Base-by-base conservation (phyloP, 2,329 filamentous ascomycete species). In the Botrytis pseudocinerea region DNA sequence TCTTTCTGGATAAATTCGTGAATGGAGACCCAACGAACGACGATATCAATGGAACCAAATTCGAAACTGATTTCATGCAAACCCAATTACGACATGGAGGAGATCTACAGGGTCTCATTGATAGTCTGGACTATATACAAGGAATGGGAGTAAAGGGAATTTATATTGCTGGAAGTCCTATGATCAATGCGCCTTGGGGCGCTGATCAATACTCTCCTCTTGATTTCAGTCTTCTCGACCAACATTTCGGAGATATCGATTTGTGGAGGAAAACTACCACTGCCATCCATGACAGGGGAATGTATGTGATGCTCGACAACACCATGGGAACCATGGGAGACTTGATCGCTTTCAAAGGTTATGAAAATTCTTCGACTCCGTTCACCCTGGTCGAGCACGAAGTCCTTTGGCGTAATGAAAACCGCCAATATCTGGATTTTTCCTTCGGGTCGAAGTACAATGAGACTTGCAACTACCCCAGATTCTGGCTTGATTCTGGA, bases 281-380 rank as follows among this genome's bases (percentile, higher is more conserved):
- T 14, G 88, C 88, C 65, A 89, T 91, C n/a, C 90, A 92, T 77
- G 80, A 81, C 4, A 84, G 87, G 44, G 87, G 85, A 70, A 91
- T 92, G 89, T 91, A 90, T 81, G 88, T 91, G 59, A 82, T 92
- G 46, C 81, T 91, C 74, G 90, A 91, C 79, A 91, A 91, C 78
- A 91, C 90, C 2, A 59, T 70, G 60, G 68, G 87, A 63, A 92
- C 89, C 4, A 85, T 91, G 85, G 87, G 87, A 69, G 88, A 91
- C 76, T 82, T 91, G 69, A 85, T 91, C 74, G 88, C 87, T 9
- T 91, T 91, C 79, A 82, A 90, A 71, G 88, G 88, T 1, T 88
- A 85, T 76, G 82, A 89, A 74, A 91, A 91, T 78, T 81, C 79
- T 2, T 88, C 87, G 20, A 86, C 89, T 0, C 87, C 88, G 0